Base-by-base conservation (phyloP, 164 flowering plant genomes). In the Paratinospora sagittata region DNA sequence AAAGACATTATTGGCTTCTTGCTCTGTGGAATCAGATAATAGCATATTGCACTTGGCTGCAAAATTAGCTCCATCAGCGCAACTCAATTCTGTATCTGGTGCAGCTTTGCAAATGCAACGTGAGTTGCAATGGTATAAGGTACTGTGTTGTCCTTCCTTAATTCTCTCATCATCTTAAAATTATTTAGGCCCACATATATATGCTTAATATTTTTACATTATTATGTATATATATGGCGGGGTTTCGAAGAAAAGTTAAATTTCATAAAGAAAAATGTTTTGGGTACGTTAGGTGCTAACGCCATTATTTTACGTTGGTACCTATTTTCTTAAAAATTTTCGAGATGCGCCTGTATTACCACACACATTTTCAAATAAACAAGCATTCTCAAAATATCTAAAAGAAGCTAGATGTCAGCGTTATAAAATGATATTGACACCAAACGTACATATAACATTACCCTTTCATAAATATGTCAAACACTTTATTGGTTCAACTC, bases 71-170 rank as follows among this genome's bases (percentile, higher is more conserved):
- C 77, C 79, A 36, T 58, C 68, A 0, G 23, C 70, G 5, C 73
- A 57, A 49, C 77, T 76, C 52, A 34, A 73, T 64, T 33, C 8
- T 11, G 65, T 73, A 4, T 74, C 79, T 21, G 79, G 82, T 24
- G 73, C 77, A 30, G 82, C 79, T 11, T 65, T 79, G 26, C 78
- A 79, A 64, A 79, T 79, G 79, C 82, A 79, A 64, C 65, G 82
- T 17, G 82, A 79, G 47, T 27, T 79, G 6, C 78, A 70, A 27
- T 79, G 82, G 79, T 79, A 63, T 27, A 43, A 76, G 82, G 78
- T 79, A 47, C n/a, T 23, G 30, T 26, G 9, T 23, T 3, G 16
- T 8, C 13, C n/a, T 36, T n/a, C n/a, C n/a, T n/a, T n/a, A n/a
- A n/a, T n/a, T n/a, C 23, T n/a, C 43, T 37, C 45, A 19, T 65